Conservation (phyloP, 2,329 filamentous ascomycete genomes). For the Fusarium acutatum region DNA sequence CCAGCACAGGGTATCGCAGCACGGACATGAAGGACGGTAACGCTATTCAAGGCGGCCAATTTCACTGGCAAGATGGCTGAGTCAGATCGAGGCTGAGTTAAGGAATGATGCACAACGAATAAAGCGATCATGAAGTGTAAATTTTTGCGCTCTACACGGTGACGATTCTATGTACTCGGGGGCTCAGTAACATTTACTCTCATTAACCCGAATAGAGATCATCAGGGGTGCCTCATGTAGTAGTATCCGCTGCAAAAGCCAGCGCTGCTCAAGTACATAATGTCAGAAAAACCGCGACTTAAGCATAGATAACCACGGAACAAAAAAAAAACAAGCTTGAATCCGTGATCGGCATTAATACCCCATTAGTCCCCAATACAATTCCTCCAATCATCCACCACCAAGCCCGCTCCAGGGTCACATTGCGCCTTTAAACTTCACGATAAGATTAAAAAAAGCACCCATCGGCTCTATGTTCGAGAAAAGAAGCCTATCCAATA, state of each 20-base stretch:
- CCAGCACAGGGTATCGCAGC: neutral
- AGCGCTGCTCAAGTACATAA: neutral
- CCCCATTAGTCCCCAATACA: neutral
- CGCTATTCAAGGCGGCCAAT: accelerated
- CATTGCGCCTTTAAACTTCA: conserved; percentile 18
- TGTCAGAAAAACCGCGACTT: neutral
- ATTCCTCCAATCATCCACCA: conserved; percentile 1
- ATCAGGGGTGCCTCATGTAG: neutral
- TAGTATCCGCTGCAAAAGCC: neutral
- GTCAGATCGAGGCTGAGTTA: neutral
- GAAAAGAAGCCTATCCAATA: conserved; percentile 1
- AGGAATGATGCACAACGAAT: no score
- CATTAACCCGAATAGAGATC: no score
- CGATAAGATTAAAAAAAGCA: conserved; percentile 12
- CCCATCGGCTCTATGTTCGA: neutral
- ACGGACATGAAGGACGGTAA: neutral
- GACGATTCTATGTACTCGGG: neutral
- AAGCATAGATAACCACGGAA: neutral
- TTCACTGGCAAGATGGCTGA: neutral
- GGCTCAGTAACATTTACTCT: neutral
- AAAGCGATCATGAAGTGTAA: no score
- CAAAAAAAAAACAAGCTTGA: neutral
- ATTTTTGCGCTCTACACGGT: neutral
- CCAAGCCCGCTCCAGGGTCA: neutral
- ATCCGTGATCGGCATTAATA: neutral